Conservation (phyloP, 306 rosid species). For the Sindora glabra region DNA sequence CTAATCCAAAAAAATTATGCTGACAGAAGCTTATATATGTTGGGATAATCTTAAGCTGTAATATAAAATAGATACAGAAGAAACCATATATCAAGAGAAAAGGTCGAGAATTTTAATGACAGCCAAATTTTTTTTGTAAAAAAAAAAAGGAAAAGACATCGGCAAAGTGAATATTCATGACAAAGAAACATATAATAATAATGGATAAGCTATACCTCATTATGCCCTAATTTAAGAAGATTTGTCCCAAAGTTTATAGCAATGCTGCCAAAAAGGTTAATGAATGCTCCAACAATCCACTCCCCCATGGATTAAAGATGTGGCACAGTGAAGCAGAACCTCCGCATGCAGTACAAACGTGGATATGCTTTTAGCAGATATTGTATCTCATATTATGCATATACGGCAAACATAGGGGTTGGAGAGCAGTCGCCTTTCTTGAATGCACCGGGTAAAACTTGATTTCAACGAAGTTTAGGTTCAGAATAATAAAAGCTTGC, state of each 20-base stretch:
- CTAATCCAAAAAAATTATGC: slow-evolving; percentile 3
- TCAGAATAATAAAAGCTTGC: not conserved
- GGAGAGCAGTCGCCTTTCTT: slow-evolving; percentile 6
- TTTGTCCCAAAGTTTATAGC: slow-evolving; percentile 75
- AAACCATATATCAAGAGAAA: not conserved
- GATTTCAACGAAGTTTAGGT: not conserved
- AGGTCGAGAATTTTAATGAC: not conserved
- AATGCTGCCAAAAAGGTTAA: slow-evolving; percentile 70
- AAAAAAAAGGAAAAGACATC: not conserved
- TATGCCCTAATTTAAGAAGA: slow-evolving; percentile 77
- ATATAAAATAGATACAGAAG: not conserved
- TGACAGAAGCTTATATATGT: not conserved
- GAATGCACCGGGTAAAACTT: slow-evolving; percentile 6
- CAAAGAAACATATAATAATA: not conserved
- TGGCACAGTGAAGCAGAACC: slow-evolving; percentile 14
- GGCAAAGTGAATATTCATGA: not conserved
- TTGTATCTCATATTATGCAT: slow-evolving; percentile 11
- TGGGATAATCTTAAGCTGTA: not conserved
- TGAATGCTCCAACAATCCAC: slow-evolving; percentile 71
- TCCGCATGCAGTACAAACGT: slow-evolving; percentile 26
- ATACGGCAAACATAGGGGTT: not conserved
- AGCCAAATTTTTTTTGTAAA: not conserved
- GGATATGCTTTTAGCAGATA: slow-evolving; percentile 7
- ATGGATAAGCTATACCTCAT: slow-evolving; percentile 35
- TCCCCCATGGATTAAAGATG: slow-evolving; percentile 51